These are phyloP conservation scores for Tuber microsphaerosporum DNA, from an alignment of 495 filamentous ascomycete species.

Conservation along the genomic window DNA sequence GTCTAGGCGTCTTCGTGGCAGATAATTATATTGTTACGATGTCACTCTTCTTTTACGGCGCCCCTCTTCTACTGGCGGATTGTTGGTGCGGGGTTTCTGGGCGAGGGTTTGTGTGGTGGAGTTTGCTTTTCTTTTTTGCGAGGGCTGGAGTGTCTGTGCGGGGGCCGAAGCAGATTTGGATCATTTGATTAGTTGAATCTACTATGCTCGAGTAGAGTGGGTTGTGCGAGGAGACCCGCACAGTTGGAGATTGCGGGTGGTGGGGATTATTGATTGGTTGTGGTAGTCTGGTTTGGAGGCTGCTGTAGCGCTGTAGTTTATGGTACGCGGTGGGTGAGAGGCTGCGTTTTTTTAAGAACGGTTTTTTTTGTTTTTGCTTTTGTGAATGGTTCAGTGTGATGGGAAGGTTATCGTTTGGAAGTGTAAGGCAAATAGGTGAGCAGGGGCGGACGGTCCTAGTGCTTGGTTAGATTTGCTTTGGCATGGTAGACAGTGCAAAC, in stretches of 20 bases:
- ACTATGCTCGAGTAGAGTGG: neutral
- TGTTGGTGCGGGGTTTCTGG: neutral
- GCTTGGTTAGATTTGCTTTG: neutral
- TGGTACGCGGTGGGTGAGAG: neutral
- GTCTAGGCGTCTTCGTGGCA: neutral
- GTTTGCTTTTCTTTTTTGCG: neutral
- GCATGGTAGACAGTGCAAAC: neutral
- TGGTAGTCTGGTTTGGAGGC: neutral
- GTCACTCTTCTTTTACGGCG: neutral
- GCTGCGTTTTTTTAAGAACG: neutral
- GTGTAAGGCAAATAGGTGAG: too few species aligned
- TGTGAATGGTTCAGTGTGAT: slow-evolving; percentile 20
- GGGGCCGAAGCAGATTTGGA: neutral
- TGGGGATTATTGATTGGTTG: neutral
- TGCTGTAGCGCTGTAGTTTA: neutral
- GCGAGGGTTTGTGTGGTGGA: neutral
- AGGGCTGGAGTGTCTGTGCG: neutral
- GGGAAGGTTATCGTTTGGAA: neutral
- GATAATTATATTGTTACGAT: neutral
- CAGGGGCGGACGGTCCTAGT: neutral
- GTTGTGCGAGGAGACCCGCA: neutral
- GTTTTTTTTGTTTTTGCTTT: slow-evolving; percentile 14
- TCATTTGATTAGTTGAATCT: neutral
- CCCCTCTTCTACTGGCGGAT: neutral
- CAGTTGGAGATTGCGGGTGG: neutral